Percentiles rank a stretch among this genome's conserved stretches.
Evolutionary conservation across 768 basidiomycete species (phyloP).

Genomic region (Botryobasidium botryosum): DNA sequence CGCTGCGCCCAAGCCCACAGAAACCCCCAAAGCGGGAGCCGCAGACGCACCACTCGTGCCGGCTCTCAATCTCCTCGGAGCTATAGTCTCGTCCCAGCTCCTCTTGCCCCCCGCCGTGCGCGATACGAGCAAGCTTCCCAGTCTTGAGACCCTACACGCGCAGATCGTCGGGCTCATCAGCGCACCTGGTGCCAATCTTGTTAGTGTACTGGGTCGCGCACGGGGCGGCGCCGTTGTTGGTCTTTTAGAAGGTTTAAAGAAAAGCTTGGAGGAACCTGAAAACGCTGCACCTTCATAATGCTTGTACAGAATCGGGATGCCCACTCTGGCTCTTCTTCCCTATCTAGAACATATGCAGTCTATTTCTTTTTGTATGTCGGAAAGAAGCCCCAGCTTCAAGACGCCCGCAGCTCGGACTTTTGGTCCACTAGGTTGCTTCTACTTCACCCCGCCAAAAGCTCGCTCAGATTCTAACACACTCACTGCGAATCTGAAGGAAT

Average conservation of each 20-base stretch:
- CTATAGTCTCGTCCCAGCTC: slow-evolving; percentile 59
- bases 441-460: no score
- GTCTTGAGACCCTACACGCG: slow-evolving; percentile 55
- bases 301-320: no score
- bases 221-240: slow-evolving; percentile 50
- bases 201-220: slow-evolving; percentile 50
- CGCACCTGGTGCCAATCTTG: slow-evolving; percentile 54
- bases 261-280: slow-evolving; percentile 51
- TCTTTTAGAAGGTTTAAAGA: slow-evolving; percentile 59
- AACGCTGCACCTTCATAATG: no score
- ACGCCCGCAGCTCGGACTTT: no score
- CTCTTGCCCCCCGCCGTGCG: slow-evolving; percentile 42
- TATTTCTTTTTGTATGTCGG: no score
- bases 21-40: not conserved
- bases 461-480: no score
- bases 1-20: not conserved
- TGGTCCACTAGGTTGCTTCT: no score
- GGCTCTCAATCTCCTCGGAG: slow-evolving; percentile 30
- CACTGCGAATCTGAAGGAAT: no score
- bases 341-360: no score
- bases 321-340: no score
- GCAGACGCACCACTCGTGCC: not conserved
- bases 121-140: slow-evolving; percentile 56
- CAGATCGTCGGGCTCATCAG: slow-evolving; percentile 78
- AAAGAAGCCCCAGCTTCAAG: no score